These are phyloP conservation scores for Leishmania braziliensis DNA, from an alignment of 208 protist species.

Conservation along the genomic window DNA sequence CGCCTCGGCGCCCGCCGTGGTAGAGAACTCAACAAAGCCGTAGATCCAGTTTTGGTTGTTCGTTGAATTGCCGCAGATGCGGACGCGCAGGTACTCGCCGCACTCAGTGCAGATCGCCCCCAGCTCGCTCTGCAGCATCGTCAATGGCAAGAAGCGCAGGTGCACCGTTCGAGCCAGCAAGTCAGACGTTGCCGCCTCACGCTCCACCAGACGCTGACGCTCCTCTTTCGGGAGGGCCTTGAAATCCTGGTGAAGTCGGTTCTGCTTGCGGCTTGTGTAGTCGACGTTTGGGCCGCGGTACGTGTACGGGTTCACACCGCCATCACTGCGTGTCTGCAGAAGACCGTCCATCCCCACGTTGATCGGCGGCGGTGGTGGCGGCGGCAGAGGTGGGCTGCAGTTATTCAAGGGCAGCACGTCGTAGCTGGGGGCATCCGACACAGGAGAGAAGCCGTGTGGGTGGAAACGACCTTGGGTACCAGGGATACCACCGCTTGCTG, in stretches of 20 bases:
- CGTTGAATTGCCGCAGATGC: slow-evolving; percentile 64
- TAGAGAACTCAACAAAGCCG: slow-evolving; percentile 74
- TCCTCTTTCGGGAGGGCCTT: slow-evolving; percentile 70
- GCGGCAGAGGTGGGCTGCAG: slow-evolving; percentile 7
- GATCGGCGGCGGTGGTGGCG: not conserved
- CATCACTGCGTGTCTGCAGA: not conserved
- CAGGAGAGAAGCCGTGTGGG: slow-evolving; percentile 4
- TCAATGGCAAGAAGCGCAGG: slow-evolving; percentile 61
- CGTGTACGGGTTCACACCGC: slow-evolving; percentile 29
- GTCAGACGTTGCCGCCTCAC: slow-evolving; percentile 46
- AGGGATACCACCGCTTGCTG: not conserved
- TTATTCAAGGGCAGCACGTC: slow-evolving; percentile 6
- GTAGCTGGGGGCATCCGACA: slow-evolving; percentile 16
- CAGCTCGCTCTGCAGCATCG: slow-evolving; percentile 69
- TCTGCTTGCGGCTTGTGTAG: slow-evolving; percentile 28
- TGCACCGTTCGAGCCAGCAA: slow-evolving; percentile 68
- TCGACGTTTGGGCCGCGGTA: slow-evolving; percentile 40
- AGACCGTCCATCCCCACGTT: slow-evolving; percentile 3
- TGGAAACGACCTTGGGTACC: not conserved
- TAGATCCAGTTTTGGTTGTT: slow-evolving; percentile 69
- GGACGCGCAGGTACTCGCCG: slow-evolving; percentile 64
- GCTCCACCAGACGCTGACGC: slow-evolving; percentile 43
- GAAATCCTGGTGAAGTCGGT: slow-evolving; percentile 62
- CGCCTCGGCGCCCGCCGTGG: slow-evolving; percentile 33
- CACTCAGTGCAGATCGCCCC: slow-evolving; percentile 61